Percentiles rank a stretch among this genome's conserved stretches.
These are phyloP conservation scores for Eucalyptus curtisii DNA, from an alignment of 345 rosid genomes.

Conservation along the genomic window DNA sequence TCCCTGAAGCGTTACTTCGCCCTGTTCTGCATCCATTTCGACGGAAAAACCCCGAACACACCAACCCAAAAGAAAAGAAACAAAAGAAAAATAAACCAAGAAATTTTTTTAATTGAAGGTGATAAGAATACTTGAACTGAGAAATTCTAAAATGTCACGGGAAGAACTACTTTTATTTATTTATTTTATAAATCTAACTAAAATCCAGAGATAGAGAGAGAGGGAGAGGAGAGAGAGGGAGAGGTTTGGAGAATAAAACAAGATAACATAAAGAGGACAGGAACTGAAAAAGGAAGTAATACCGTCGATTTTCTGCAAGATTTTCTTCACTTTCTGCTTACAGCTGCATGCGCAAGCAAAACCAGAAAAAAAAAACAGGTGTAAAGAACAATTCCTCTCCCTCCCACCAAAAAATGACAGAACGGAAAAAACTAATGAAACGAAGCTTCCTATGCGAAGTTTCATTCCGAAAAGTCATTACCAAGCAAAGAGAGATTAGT, in stretches of 20 bases:
- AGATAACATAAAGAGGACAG: not conserved
- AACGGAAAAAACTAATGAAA: not conserved
- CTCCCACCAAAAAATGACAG: not conserved
- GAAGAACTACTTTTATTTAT: not conserved
- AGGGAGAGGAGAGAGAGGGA: not conserved
- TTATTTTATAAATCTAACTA: not conserved
- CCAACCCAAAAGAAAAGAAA: not conserved
- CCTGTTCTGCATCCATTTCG: constrained; percentile 64
- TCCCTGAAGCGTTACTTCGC: constrained; percentile 78
- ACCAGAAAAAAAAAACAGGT: not conserved
- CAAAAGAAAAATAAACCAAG: not conserved
- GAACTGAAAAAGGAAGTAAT: not conserved
- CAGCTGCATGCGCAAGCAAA: constrained; percentile 61
- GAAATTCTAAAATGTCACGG: not conserved
- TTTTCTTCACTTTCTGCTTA: constrained; percentile 82
- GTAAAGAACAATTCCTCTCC: not conserved
- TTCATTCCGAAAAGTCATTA: not conserved
- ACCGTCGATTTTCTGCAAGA: constrained; percentile 91
- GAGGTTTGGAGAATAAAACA: not conserved
- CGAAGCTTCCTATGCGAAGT: not conserved
- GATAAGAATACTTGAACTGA: not conserved
- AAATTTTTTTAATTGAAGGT: not conserved
- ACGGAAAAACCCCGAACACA: not conserved
- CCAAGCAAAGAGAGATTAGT: not conserved
- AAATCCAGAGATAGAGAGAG: not conserved